Base-by-base conservation (phyloP, 768 basidiomycete species). In the Boletus vinaceobasis region DNA sequence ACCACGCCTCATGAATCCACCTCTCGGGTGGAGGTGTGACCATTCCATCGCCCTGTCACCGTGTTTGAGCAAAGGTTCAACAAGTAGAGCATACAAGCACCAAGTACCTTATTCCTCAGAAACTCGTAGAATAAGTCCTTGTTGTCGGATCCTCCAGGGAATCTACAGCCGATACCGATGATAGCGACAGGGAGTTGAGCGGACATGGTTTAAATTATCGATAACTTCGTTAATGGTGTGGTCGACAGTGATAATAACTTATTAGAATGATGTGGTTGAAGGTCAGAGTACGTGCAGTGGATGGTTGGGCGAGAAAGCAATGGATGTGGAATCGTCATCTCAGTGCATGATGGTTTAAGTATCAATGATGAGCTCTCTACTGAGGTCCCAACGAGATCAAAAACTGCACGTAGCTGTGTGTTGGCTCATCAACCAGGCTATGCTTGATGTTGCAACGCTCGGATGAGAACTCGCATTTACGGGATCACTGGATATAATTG, bases 101-200 rank as follows among this genome's bases (percentile, higher is more conserved):
- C 31, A 15, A 10, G 14, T 31, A 68, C 69, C 61, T 70, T 69
- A 33, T 63, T 69, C 47, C 68, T 57, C 9, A 69, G 44, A 53
- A 69, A 70, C 39, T 70, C 65, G 32, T 71, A 69, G 33, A 63
- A 70, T 17, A 69, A 31, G 9, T 66, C 60, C 31, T 66, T 65
- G 50, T 69, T 69, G 27, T 70, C 68, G 19, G 69, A 70, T 43
- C 65, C 66, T 40, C 67, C 67, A 44, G 68, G 67, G 38, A 70
- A 71, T 56, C 63, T 69, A 48, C 69, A 69, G n/a, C 68, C 68
- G 31, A 70, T 71, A 23, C 68, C 69, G 40, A 70, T 62, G 43
- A 71, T 42, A 17, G 68, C 69, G 48, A 64, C 65, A 6, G 68
- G 68, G 14, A 61, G 44, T 54, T 69, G 57, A 36, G 69, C 62